These are phyloP conservation scores for Pleurotus tuoliensis DNA, from an alignment of 768 basidiomycete genomes.

Conservation along the genomic window DNA sequence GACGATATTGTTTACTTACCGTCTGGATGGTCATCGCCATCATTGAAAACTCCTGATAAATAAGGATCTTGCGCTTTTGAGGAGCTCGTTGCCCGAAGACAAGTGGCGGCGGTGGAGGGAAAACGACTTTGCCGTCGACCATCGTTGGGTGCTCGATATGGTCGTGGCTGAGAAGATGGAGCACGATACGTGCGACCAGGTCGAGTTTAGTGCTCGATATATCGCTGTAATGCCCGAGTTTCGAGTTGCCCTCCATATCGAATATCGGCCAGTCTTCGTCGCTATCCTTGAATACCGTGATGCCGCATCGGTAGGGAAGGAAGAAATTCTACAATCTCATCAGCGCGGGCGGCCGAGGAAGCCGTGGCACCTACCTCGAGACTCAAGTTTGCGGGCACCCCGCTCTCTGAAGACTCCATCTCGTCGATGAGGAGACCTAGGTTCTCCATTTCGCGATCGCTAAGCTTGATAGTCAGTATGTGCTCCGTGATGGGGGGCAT, in stretches of 20 bases:
- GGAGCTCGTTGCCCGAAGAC: not conserved
- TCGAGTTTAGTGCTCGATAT: not conserved
- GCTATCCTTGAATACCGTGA: not conserved
- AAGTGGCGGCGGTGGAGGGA: not conserved
- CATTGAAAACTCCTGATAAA: slow-evolving; percentile 11
- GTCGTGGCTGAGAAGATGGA: not conserved
- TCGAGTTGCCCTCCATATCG: not conserved
- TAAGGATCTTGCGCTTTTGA: slow-evolving; percentile 1
- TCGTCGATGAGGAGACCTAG: not conserved
- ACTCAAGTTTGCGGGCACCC: not conserved
- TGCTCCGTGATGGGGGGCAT: not conserved
- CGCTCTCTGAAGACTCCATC: not conserved
- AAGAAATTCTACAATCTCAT: not conserved
- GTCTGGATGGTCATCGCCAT: slow-evolving; percentile 8
- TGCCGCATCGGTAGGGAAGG: not conserved
- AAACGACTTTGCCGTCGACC: not conserved
- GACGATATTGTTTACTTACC: not conserved
- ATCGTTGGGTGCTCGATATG: not conserved
- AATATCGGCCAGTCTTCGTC: not conserved
- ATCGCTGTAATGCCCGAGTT: not conserved
- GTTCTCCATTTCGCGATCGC: not conserved
- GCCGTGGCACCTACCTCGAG: not conserved
- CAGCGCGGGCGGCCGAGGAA: too few species aligned
- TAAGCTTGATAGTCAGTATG: not conserved
- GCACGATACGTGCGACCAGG: not conserved